These are phyloP conservation scores for Saksenaea oblongispora DNA, from an alignment of 371 early-diverging fungal genomes.

Conservation along the genomic window DNA sequence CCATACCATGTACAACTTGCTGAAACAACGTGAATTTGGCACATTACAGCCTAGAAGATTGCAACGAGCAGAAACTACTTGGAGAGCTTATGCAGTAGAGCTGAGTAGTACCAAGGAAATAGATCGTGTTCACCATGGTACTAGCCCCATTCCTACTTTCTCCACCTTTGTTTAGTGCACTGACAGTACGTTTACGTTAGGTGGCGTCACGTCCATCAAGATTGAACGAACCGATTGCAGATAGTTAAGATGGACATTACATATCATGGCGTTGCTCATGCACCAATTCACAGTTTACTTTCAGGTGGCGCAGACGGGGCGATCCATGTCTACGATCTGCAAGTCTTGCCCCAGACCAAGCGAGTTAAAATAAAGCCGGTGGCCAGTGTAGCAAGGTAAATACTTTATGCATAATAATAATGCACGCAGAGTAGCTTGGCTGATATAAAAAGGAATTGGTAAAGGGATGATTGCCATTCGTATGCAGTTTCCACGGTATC, in stretches of 20 bases:
- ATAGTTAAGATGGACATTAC: conserved; percentile 48
- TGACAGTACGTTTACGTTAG: conserved; percentile 17
- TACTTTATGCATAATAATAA: not conserved
- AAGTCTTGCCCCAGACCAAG: conserved; percentile 31
- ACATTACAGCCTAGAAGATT: conserved; percentile 26
- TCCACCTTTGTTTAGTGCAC: not conserved
- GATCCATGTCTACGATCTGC: conserved; percentile 74
- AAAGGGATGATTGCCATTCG: conserved; percentile 56
- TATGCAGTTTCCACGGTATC: conserved; percentile 69
- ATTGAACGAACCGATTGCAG: conserved; percentile 60
- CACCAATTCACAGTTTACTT: conserved; percentile 46
- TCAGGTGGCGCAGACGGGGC: conserved; percentile 71
- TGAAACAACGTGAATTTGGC: conserved; percentile 41
- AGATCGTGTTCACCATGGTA: conserved; percentile 39
- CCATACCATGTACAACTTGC: conserved; percentile 28
- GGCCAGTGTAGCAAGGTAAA: conserved; percentile 50
- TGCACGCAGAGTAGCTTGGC: not conserved
- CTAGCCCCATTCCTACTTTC: not conserved
- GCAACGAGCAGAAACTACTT: conserved; percentile 41
- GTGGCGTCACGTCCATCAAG: conserved; percentile 55
- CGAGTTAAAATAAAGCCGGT: conserved; percentile 44
- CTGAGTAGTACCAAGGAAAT: conserved; percentile 40
- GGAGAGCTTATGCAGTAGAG: conserved; percentile 33
- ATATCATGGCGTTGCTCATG: not conserved
- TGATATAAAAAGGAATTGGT: not conserved